phyloP scores from a whole-genome alignment of 2,329 filamentous ascomycete species.

The Diaporthe longicolla region DNA sequence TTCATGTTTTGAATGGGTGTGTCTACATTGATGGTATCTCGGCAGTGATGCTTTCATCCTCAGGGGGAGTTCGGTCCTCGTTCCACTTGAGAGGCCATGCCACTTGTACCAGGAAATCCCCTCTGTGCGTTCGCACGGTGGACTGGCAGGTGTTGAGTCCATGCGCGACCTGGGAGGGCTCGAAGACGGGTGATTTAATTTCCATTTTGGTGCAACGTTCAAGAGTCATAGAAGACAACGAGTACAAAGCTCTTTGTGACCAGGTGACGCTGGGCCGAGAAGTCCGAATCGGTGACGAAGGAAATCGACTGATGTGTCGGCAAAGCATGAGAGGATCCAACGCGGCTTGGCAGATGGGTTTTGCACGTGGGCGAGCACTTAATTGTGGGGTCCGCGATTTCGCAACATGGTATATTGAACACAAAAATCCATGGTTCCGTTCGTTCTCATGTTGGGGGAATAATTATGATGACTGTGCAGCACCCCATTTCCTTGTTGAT shows the following conservation, averaged over 20 bases:
- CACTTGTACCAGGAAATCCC: constrained; percentile 28
- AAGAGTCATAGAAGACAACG: neutral
- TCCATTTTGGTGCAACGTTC: neutral
- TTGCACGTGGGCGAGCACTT: neutral
- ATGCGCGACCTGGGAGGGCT: constrained; percentile 14
- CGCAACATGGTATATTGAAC: neutral
- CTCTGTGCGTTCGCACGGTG: constrained; percentile 18
- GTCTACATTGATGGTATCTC: constrained; percentile 7
- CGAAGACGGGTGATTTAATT: constrained; percentile 16
- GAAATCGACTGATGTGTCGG: neutral
- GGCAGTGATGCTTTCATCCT: neutral
- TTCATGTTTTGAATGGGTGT: neutral
- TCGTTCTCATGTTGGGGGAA: neutral
- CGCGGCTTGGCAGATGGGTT: neutral
- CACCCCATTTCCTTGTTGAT: no score
- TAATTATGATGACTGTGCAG: neutral
- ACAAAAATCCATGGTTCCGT: neutral
- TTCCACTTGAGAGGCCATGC: constrained; percentile 36
- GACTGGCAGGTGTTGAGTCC: constrained; percentile 26
- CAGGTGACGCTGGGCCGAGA: neutral
- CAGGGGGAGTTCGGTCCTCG: constrained; percentile 2
- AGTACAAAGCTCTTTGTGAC: neutral
- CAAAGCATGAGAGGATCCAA: neutral
- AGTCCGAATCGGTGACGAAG: neutral
- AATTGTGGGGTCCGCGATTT: neutral